Conservation (phyloP, 2,329 filamentous ascomycete genomes). For the Calonectria hawksworthii region DNA sequence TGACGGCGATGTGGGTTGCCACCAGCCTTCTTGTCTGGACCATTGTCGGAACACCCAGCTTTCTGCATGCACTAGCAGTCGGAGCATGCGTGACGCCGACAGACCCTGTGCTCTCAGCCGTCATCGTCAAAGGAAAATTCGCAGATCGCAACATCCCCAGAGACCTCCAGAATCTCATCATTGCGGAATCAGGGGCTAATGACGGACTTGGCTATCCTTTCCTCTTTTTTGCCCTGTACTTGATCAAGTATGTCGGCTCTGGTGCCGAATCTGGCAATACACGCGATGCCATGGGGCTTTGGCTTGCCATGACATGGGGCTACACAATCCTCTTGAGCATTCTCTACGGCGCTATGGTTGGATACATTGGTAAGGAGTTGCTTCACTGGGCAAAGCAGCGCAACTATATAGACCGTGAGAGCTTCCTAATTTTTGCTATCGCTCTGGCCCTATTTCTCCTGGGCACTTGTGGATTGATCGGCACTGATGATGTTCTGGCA, state of each 20-base stretch:
- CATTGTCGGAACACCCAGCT: conserved; percentile 77
- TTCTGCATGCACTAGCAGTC: conserved; percentile 84
- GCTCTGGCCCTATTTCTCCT: conserved; percentile 88
- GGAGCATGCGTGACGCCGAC: conserved; percentile 92
- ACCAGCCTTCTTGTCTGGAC: conserved; percentile 84
- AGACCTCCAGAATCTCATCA: conserved; percentile 83
- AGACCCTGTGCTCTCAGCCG: conserved; percentile 88
- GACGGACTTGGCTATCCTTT: conserved; percentile 93
- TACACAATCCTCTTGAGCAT: conserved; percentile 87
- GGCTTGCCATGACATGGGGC: conserved; percentile 88
- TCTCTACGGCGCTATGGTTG: conserved; percentile 81
- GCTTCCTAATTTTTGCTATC: conserved; percentile 89
- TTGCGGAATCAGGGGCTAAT: conserved; percentile 88
- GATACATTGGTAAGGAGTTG: conserved; percentile 85
- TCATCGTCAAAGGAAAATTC: conserved; percentile 94
- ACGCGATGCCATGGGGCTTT: conserved; percentile 78
- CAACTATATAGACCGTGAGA: conserved; percentile 87
- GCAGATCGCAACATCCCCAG: conserved; percentile 93
- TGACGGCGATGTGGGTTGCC: conserved; percentile 88
- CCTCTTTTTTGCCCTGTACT: conserved; percentile 85
- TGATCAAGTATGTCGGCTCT: conserved; percentile 82
- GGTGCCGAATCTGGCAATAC: conserved; percentile 72
- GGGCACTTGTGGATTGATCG: conserved; percentile 88
- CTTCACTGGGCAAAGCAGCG: conserved; percentile 87
- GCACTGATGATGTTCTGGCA: conserved; percentile 89